Evolutionary conservation across 345 rosid genomes (phyloP), one percentile per base, ranked within the genome.

Genomic region (Eucalyptus globulus): DNA sequence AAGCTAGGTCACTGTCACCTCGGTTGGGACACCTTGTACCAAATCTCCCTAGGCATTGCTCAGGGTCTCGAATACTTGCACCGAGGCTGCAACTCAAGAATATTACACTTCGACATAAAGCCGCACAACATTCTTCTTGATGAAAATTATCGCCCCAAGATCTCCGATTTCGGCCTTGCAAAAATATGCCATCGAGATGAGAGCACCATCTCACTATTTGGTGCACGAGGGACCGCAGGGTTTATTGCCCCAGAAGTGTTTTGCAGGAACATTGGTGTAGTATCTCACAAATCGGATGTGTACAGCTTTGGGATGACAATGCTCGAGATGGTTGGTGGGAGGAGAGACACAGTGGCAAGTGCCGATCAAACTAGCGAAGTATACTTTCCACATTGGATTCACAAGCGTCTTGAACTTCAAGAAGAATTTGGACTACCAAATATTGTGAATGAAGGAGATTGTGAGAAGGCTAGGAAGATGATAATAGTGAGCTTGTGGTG

Each of bases 181-280:
- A 80, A 89, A 47, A n/a, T 83, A 54, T 58, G 88, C 86, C 89
- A 31, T 88, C 89, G 67, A 15, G 91, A 89, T 3, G 94, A 91
- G 37, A 94, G 94, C 34, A 47, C 85, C 11, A 81, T 94, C 34
- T 93, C 94, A 1, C 60, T 91, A 91, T 3, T 87, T 34, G 90
- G 88, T 1, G 89, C 86, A 8, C 43, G 93, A 86, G 94, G 95
- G 15, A 94, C 94, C 0, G 31, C 29, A 11, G 93, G 94, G 6
- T 94, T 93, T 67, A 89, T 94, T 22, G 93, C 95, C 80, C 80
- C 44, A 5, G 44, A 69, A 69, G 80, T 69, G 24, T 69, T 69
- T 34, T 69, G 44, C 24, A 69, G 44, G 80, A 69, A 34, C 80
- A 31, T 69, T 69, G 80, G 80, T 14, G 44, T 19, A 69, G 19